Evolutionary conservation across 164 flowering plant genomes (phyloP).

Genomic region (Vitis labrusca): DNA sequence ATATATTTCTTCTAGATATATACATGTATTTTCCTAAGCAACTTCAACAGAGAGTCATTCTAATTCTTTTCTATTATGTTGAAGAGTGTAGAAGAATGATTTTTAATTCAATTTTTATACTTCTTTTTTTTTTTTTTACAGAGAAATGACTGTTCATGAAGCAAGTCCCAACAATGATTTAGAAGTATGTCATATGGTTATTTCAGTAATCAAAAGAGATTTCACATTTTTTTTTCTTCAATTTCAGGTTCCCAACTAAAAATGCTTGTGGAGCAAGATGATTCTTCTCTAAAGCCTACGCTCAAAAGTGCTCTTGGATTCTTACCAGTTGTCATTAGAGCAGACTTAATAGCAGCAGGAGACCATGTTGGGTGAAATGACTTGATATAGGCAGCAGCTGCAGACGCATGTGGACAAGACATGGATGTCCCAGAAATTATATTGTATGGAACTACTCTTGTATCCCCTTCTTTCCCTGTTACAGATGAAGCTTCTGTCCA

Average conservation of each 20-base stretch:
- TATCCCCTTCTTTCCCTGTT: slow-evolving; percentile 18
- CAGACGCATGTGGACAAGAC: slow-evolving; percentile 60
- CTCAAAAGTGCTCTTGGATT: too few relatives aligned
- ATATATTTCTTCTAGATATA: too few relatives aligned
- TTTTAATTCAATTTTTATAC: not conserved
- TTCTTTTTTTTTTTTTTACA: not conserved
- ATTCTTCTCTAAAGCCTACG: too few relatives aligned
- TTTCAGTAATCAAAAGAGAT: too few relatives aligned
- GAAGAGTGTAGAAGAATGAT: not conserved
- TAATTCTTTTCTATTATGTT: too few relatives aligned
- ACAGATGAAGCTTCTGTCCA: slow-evolving; percentile 33
- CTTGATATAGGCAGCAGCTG: slow-evolving; percentile 47
- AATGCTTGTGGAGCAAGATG: too few relatives aligned
- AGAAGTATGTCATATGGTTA: too few relatives aligned
- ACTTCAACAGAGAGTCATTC: too few relatives aligned
- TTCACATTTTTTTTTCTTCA: too few relatives aligned
- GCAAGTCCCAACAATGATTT: too few relatives aligned
- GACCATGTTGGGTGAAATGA: slow-evolving; percentile 55
- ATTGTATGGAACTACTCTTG: slow-evolving; percentile 32
- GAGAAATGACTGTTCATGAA: not conserved
- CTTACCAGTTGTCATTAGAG: slow-evolving; percentile 56
- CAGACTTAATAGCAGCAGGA: slow-evolving; percentile 51
- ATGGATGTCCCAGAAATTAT: slow-evolving; percentile 50
- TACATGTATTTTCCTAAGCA: too few relatives aligned
- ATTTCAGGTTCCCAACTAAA: too few relatives aligned